Evolutionary conservation across 306 rosid genomes (phyloP).

Genomic region (Pyrus pyrifolia): DNA sequence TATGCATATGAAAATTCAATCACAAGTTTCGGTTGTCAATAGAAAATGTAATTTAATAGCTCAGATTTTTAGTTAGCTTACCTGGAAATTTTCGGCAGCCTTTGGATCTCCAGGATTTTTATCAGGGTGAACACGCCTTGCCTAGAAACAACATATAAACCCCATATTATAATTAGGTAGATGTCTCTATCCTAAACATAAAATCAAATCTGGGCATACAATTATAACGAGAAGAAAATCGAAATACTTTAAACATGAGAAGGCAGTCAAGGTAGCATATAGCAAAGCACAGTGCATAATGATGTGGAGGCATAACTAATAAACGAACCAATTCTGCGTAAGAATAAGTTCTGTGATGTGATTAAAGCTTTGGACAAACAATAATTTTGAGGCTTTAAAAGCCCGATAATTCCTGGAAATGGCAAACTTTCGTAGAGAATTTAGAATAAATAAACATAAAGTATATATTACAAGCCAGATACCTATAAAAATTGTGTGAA

Average conservation of each 20-base stretch:
- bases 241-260: background rate
- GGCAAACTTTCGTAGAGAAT: background rate
- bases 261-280: background rate
- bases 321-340: background rate
- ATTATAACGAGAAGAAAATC: background rate
- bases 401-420: background rate
- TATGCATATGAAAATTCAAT: background rate
- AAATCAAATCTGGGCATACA: background rate
- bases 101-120: constrained; percentile 88
- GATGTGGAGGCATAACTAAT: background rate
- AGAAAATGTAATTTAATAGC: background rate
- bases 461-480: background rate
- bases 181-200: background rate
- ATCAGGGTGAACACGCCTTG: constrained; percentile 93
- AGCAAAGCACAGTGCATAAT: background rate
- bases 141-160: constrained; percentile 37
- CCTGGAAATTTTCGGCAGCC: constrained; percentile 90
- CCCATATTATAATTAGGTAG: background rate
- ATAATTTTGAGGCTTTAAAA: background rate
- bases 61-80: constrained; percentile 21
- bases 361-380: background rate
- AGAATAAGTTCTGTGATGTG: background rate
- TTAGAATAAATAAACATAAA: background rate
- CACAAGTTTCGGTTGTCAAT: background rate
- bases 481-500: background rate